Evolutionary conservation across 495 filamentous ascomycete species (phyloP).

Genomic region (Hypoxylon perforatum): DNA sequence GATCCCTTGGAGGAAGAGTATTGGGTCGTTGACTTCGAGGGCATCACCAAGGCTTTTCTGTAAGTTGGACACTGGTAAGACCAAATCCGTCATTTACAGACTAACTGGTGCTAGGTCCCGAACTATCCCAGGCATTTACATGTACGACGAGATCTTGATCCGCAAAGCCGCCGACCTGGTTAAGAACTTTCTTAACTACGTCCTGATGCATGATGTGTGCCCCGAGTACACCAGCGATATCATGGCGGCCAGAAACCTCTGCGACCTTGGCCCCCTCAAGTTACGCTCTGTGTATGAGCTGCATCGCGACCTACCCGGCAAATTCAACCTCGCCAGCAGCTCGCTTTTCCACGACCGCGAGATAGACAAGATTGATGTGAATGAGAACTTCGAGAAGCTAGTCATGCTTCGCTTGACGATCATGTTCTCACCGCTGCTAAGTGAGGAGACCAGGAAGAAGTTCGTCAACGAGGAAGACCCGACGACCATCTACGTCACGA

Average conservation of each 20-base stretch:
- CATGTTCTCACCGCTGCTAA: constrained; percentile 14
- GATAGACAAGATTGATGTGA: constrained; percentile 23
- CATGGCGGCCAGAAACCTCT: constrained; percentile 71
- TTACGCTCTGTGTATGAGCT: constrained; percentile 66
- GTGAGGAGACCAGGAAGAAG: constrained; percentile 14
- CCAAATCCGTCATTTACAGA: constrained; percentile 19
- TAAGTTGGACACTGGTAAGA: constrained; percentile 49
- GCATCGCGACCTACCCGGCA: constrained; percentile 68
- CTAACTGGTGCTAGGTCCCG: constrained; percentile 56
- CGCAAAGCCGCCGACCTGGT: constrained; percentile 61
- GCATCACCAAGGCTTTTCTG: constrained; percentile 82
- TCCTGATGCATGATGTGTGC: constrained; percentile 84
- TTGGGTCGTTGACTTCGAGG: constrained; percentile 85
- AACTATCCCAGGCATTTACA: constrained; percentile 30
- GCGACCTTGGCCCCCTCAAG: constrained; percentile 74
- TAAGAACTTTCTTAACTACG: constrained; percentile 89
- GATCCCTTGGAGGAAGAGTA: constrained; percentile 56
- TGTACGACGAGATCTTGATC: constrained; percentile 44
- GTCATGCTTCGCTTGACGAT: constrained; percentile 35
- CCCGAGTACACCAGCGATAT: constrained; percentile 79
- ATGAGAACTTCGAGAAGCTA: constrained; percentile 29
- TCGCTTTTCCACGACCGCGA: constrained; percentile 41
- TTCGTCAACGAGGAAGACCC: constrained; percentile 31
- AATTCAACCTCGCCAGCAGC: constrained; percentile 72
- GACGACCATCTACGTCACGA: constrained; percentile 34